Base-by-base conservation (phyloP, 2,329 filamentous ascomycete genomes). In the Sclerotinia borealis region DNA sequence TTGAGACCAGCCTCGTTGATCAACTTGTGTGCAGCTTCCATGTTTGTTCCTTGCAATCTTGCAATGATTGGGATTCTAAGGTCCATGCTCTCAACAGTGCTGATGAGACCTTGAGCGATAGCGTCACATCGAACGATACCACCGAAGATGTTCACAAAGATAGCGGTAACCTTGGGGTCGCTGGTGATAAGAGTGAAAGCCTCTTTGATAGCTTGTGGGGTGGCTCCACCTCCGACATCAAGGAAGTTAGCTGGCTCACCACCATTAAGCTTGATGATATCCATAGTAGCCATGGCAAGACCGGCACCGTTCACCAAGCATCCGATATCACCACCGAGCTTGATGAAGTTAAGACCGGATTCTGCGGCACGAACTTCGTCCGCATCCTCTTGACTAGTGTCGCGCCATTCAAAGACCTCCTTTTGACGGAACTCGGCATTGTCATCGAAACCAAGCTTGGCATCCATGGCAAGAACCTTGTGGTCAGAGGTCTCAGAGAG, bases 81-180 rank as follows among this genome's bases (percentile, higher is more conserved):
- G 83, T 96, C 93, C 84, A 99, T 93, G 74, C 87, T 87, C 82
- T 96, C 85, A 67, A 95, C 95, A 64, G 96, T 96, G 77, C 91
- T 89, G 82, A 99, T 96, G 72, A 99, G 84, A 75, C 95, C 95
- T 79, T 93, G 90, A 70, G 95, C 95, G 76, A 99, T 99, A 75
- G 91, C 92, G 77, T 99, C 95, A 77, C 95, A 99, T 74, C 95
- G 88, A 72, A 99, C 95, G 73, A 99, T 99, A 81, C 95, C 95
- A 77, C 95, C 95, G 76, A 99, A 99, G 79, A 99, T 99, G 86
- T 99, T 99, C 83, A 99, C 95, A 73, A 99, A 99, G 81, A 99
- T 95, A 74, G 95, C 95, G 59, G 93, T 93, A 70, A 99, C 95
- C 85, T 98, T 98, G 76, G 92, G 87, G 79, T 99, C 95, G 79